Conservation (phyloP, 2,329 filamentous ascomycete genomes). For the Claviceps sp. region DNA sequence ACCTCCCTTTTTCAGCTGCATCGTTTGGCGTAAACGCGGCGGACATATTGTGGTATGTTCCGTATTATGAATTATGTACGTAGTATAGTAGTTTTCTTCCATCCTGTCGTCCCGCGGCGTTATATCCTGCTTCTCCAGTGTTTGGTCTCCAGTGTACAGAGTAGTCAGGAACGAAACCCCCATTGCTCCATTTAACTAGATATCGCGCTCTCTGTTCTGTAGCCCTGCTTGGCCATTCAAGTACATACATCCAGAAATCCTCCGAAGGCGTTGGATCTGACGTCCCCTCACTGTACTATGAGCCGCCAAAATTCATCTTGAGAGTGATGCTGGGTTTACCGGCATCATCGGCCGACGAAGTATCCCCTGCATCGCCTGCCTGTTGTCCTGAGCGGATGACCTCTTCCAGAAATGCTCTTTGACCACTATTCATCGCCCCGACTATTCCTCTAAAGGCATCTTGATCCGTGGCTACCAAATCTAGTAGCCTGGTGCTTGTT, state of each 20-base stretch:
- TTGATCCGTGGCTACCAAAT: conserved; percentile 67
- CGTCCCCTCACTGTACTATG: conserved; percentile 6
- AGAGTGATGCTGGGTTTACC: conserved; percentile 74
- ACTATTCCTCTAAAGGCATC: conserved; percentile 62
- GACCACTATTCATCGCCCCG: conserved; percentile 51
- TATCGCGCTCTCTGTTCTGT: background rate
- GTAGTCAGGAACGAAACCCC: too few species aligned
- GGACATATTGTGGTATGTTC: too few species aligned
- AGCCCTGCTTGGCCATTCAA: background rate
- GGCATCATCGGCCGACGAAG: conserved; percentile 27
- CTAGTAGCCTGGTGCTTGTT: conserved; percentile 63
- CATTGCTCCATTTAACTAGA: too few species aligned
- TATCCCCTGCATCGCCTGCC: conserved; percentile 25
- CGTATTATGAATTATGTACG: too few species aligned
- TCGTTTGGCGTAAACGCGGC: too few species aligned
- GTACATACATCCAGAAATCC: conserved; percentile 1
- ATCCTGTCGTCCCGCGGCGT: too few species aligned
- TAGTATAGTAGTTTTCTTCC: too few species aligned
- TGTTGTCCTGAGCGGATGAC: conserved; percentile 56
- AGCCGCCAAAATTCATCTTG: conserved; percentile 77
- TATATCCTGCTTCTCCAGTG: too few species aligned
- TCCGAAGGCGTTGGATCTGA: background rate
- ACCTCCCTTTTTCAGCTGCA: too few species aligned
- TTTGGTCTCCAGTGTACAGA: too few species aligned
- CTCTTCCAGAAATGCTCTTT: conserved; percentile 67